phyloP scores from a whole-genome alignment of 208 protist species.

The Trypanosoma grayi region DNA sequence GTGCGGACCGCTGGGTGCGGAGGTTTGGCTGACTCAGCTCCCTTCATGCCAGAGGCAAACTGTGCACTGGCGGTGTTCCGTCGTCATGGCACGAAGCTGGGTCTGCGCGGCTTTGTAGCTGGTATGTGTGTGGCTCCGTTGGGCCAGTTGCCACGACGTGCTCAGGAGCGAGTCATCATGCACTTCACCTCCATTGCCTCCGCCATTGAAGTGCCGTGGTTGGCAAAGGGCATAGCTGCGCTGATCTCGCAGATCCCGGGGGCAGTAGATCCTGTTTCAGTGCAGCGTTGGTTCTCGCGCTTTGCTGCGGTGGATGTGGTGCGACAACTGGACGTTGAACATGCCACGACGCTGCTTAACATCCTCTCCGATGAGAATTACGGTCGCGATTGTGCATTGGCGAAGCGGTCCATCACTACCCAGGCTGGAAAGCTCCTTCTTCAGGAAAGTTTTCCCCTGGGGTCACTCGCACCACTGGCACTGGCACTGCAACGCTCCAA shows the following conservation, averaged over 20 bases:
- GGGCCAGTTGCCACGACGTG: conserved; percentile 33
- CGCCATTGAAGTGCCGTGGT: conserved; percentile 41
- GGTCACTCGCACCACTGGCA: conserved; percentile 27
- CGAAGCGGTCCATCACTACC: conserved; percentile 21
- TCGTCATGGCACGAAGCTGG: conserved; percentile 41
- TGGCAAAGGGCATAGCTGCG: conserved; percentile 43
- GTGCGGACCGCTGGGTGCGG: background rate
- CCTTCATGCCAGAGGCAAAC: background rate
- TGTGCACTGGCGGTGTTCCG: conserved; percentile 52
- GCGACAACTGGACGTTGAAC: conserved; percentile 37
- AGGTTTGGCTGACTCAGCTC: background rate
- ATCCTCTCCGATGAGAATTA: conserved; percentile 37
- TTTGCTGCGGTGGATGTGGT: conserved; percentile 66
- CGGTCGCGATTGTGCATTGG: conserved; percentile 24
- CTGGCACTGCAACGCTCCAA: conserved; percentile 41
- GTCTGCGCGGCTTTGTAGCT: conserved; percentile 55
- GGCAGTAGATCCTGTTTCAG: conserved; percentile 56
- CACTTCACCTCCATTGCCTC: conserved; percentile 66
- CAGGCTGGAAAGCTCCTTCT: conserved; percentile 18
- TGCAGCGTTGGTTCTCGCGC: conserved; percentile 71
- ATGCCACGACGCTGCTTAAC: conserved; percentile 44
- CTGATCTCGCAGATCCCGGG: conserved; percentile 24
- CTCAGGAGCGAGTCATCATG: conserved; percentile 52
- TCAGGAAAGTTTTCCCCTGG: conserved; percentile 32
- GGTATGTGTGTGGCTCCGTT: conserved; percentile 54